Base-by-base conservation (phyloP, 305 asterid species). In the Fraxinus sp. region DNA sequence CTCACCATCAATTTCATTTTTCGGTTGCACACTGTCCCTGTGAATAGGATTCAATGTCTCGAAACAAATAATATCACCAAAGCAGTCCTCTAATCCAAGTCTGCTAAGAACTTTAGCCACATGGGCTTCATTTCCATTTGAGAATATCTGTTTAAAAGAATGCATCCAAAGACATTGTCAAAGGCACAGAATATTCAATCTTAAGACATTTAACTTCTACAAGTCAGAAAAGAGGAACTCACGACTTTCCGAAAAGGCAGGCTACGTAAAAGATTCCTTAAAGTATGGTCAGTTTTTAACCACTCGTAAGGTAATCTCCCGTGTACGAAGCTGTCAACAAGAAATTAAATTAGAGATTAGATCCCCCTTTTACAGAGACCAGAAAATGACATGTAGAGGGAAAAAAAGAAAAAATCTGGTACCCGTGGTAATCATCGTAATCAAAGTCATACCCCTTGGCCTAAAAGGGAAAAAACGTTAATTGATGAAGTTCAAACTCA, bases 61-160 rank as follows among this genome's bases (percentile, higher is more conserved):
- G 16, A 93, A 95, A 85, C 92, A 86, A 59, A 94, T 81, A 24
- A 95, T 83, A 77, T 87, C 92, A 10, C 93, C 98, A 77, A 94
- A 94, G 86, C 97, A 94, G 78, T 90, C 99, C 88, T 93, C 98
- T 83, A 93, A 86, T 68, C 98, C 97, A 1, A 95, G 96, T 89
- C 97, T 81, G 76, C 89, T 84, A 79, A 94, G 91, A 80, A 94
- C 89, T 85, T 83, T 82, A 35, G 92, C 97, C 32, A 95, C 99
- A 70, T 95, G 98, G 82, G 97, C 97, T 79, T 94, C 98, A 81
- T 95, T 92, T 79, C 93, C 99, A 85, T 95, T 95, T 1, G 99
- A 94, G 86, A 95, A 95, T 46, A 95, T 91, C 99, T 95, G 92
- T 86, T 80, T 39, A 14, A 32, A 62, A 70, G 41, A 4, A 66